Percentiles rank a stretch among this genome's conserved stretches.
Conservation (phyloP, 352 stramenopile species). For the Pythium dissimile region DNA sequence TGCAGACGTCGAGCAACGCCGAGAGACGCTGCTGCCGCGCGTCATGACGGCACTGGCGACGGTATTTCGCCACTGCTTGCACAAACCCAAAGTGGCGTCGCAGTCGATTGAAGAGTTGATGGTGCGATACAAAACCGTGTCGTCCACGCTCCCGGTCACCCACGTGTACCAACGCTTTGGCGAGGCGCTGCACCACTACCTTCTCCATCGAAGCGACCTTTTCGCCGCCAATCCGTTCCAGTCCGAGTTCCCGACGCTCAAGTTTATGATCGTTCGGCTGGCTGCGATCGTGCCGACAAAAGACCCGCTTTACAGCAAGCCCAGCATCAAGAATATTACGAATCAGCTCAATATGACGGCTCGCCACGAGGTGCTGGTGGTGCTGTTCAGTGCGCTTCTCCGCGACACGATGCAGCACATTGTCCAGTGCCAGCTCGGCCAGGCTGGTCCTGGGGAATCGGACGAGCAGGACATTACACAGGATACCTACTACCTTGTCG, state of each 20-base stretch:
- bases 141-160: neutral
- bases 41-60: neutral
- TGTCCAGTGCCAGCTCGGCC: slow-evolving; percentile 1
- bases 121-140: slow-evolving; percentile 1
- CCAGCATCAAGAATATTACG: neutral
- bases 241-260: slow-evolving; percentile 5
- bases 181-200: slow-evolving; percentile 19
- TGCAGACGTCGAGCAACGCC: neutral
- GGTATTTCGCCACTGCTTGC: neutral
- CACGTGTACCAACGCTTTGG: slow-evolving; percentile 17
- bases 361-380: neutral
- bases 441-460: neutral
- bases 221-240: neutral
- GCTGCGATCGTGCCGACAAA: slow-evolving; percentile 1
- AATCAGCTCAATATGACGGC: neutral
- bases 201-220: neutral
- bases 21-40: slow-evolving; percentile 3
- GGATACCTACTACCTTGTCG: slow-evolving; percentile 17
- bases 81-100: neutral
- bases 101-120: slow-evolving; percentile 9
- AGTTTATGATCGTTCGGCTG: slow-evolving; percentile 10
- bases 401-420: slow-evolving; percentile 8
- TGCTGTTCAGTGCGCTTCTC: neutral
- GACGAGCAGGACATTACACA: slow-evolving; percentile 21
- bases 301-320: slow-evolving; percentile 10